phyloP scores from a whole-genome alignment of 169 alveolate species.

The Plasmodium vinckei region DNA sequence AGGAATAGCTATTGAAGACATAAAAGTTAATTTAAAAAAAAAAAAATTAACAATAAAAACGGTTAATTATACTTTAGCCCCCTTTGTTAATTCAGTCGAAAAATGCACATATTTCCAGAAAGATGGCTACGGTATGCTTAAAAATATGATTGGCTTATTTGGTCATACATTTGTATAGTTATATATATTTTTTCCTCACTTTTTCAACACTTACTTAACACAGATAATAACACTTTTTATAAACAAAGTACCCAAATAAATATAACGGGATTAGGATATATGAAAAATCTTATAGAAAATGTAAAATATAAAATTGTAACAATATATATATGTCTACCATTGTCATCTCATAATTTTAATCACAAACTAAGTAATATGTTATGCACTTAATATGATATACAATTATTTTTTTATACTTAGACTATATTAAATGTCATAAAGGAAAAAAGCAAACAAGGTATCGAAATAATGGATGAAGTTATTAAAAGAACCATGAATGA shows the following conservation, averaged over 20 bases:
- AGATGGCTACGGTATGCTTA: slow-evolving; percentile 12
- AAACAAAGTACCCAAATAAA: slow-evolving; percentile 32
- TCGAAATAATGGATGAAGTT: slow-evolving; percentile 36
- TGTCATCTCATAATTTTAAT: neutral
- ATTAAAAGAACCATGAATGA: slow-evolving; percentile 30
- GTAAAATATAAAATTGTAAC: neutral
- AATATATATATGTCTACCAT: neutral
- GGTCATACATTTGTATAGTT: neutral
- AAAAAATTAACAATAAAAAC: slow-evolving; percentile 34
- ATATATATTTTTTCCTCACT: neutral
- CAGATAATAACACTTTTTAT: slow-evolving; percentile 30
- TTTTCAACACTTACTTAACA: neutral
- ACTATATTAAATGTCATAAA: slow-evolving; percentile 29
- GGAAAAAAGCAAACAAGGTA: slow-evolving; percentile 65
- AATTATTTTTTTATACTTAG: neutral
- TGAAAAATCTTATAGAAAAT: slow-evolving; percentile 37
- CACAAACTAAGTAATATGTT: too few species aligned
- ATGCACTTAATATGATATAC: neutral
- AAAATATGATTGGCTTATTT: neutral
- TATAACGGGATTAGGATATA: slow-evolving; percentile 41
- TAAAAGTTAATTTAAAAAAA: slow-evolving; percentile 7
- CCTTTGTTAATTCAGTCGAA: slow-evolving; percentile 12
- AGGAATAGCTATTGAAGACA: slow-evolving; percentile 55
- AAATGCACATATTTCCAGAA: slow-evolving; percentile 30
- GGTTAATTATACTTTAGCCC: slow-evolving; percentile 23